Evolutionary conservation across 2,329 filamentous ascomycete genomes (phyloP), one percentile per base, ranked within the genome.

Genomic region (Aureobasidium sp.): DNA sequence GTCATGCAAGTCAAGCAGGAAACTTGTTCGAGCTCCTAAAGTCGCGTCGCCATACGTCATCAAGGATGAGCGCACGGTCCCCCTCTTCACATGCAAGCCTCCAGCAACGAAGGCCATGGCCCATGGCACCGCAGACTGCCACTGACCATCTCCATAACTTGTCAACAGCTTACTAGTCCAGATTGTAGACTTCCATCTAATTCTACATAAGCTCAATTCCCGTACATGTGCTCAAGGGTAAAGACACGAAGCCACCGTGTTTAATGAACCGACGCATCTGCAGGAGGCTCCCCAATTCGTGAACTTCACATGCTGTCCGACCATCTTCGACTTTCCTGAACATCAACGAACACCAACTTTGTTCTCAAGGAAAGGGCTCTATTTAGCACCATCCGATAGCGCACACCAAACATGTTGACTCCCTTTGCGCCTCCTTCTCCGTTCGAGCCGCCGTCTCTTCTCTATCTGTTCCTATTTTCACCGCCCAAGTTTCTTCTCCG

Each of bases 401-500:
- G 16, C 2, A 21, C 10, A 8, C 17, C 17, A 29, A 25, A 11
- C 48, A 51, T 51, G 48, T 32, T 51, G 3, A 41, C 48, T 34
- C 48, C 39, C 5, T 49, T 55, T 19, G 38, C 44, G 29, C 53
- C 53, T 17, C 32, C 53, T 3, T 49, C 48, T 57, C 56, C 57
- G 1, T 64, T 61, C 27, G 58, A 61, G 27, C 55, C 59, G 12
- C 58, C 60, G 4, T 55, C 60, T 11, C 44, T 60, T 54, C 41
- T 61, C 35, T 58, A 59, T 12, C 60, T 59, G 53, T 55, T 64
- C 49, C 57, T 65, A 2, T 57, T 55, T 21, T 55, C 64, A 50
- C 67, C 70, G 64, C 44, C 63, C 59, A 66, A 70, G 63, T 65
- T 74, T 62, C 56, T 74, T 64, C 16, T 61, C 75, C 39, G 69